Conservation (phyloP, 257 asterid genomes). For the Scutellaria galericulata region DNA sequence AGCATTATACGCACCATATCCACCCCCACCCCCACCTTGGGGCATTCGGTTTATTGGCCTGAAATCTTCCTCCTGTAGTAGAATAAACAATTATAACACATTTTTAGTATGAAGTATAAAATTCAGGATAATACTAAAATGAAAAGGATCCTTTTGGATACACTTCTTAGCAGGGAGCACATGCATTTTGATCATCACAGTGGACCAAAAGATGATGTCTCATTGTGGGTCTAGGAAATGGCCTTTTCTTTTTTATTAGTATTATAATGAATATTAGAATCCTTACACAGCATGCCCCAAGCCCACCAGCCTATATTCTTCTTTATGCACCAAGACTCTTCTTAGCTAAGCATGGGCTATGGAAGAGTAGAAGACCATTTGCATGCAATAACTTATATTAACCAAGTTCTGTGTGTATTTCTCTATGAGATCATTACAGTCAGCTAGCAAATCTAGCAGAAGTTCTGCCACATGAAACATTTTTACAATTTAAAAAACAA, state of each 20-base stretch:
- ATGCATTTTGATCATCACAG: background rate
- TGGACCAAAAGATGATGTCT: background rate
- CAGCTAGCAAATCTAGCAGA: conserved; percentile 17
- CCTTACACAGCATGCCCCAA: background rate
- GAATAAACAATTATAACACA: conserved; percentile 13
- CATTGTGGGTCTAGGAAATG: background rate
- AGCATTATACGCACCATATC: conserved; percentile 98
- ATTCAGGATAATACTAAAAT: background rate
- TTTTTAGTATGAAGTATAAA: background rate
- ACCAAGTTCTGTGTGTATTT: conserved; percentile 5
- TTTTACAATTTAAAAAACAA: background rate
- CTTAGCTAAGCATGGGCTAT: background rate
- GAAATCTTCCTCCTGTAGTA: conserved; percentile 76
- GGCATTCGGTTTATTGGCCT: conserved; percentile 75
- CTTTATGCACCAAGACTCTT: conserved; percentile 2
- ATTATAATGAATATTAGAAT: background rate
- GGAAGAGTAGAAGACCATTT: background rate
- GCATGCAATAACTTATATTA: conserved; percentile 2
- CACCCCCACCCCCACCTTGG: conserved; percentile 51
- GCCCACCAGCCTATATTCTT: background rate
- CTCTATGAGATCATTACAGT: background rate
- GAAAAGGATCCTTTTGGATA: background rate
- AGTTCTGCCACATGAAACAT: background rate
- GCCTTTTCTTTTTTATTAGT: background rate
- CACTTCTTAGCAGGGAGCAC: background rate